Base-by-base conservation (phyloP, 306 rosid species). In the Prunus kanzakura region DNA sequence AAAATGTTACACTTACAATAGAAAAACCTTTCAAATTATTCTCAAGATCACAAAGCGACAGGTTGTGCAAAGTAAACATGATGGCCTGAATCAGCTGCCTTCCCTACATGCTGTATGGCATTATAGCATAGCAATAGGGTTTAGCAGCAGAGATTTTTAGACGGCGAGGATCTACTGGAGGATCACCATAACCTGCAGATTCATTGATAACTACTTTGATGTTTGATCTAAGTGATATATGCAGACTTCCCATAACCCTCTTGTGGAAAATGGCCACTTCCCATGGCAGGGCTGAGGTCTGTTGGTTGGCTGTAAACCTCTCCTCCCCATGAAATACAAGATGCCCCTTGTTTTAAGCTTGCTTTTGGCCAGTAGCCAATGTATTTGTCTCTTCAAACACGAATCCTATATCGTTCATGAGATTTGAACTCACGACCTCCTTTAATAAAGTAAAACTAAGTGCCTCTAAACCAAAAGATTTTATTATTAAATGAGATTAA, bases 211-310 rank as follows among this genome's bases (percentile, higher is more conserved):
- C 8, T 32, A 32, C 7, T 32, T 1, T 32, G 38, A 32, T 32
- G 7, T 32, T 1, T 32, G 38, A 32, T 32, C 38, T 32, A 6
- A 5, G 38, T 32, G 38, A 32, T 32, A 32, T 32, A 1, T 62
- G 79, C 82, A 23, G 67, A 18, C 58, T 62, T 78, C 7, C 64
- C 71, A 29, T 0, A 55, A 43, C 64, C 76, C 52, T 47, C 51
- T 47, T 82, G 60, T 16, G 83, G 83, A 20, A 74, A 78, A 67
- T 55, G 69, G 22, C 78, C 80, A 27, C 80, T 82, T 19, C 83
- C 78, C 86, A 78, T 70, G 22, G 22, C 67, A 20, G 72, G 82
- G 72, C 67, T 61, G 13, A n/a, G 38, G 43, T 41, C 66, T 8
- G 7, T 25, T 22, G 27, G 27, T 25, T 25, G 27, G 27, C 27